Evolutionary conservation across 352 stramenopile species (phyloP).

Genomic region (Phytophthora chlamydospora): DNA sequence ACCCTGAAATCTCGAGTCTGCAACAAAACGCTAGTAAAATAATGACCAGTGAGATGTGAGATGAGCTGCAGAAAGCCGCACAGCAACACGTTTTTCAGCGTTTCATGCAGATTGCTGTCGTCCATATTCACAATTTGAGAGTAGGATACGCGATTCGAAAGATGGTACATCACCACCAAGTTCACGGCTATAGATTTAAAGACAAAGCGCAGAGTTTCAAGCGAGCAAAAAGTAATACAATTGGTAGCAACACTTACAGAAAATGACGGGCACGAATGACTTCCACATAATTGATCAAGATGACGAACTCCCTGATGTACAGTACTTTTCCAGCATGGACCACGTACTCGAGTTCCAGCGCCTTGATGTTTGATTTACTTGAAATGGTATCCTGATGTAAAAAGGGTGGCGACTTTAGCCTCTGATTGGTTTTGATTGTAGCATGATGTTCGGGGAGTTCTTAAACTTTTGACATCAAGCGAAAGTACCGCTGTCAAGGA

Average conservation of each 20-base stretch:
- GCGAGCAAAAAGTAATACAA: background rate
- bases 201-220: background rate
- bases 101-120: conserved; percentile 12
- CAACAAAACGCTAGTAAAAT: conserved; percentile 27
- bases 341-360: conserved; percentile 29
- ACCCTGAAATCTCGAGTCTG: conserved; percentile 30
- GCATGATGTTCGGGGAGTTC: no score
- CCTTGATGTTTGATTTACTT: background rate
- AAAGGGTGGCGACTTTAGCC: no score
- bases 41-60: conserved; percentile 38
- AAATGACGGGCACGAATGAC: conserved; percentile 47
- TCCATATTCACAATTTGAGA: conserved; percentile 30
- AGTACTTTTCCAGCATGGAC: conserved; percentile 30
- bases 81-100: conserved; percentile 33
- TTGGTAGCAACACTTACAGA: conserved; percentile 32
- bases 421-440: no score
- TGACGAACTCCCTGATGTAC: conserved; percentile 52
- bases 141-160: conserved; percentile 41
- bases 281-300: conserved; percentile 51
- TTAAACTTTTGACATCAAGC: conserved; percentile 4
- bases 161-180: conserved; percentile 32
- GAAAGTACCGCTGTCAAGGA: background rate
- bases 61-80: conserved; percentile 53
- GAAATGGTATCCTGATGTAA: no score
- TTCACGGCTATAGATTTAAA: conserved; percentile 21